A percentile compares a stretch with the other conserved stretches of the same genome.
Conservation (phyloP, 176 grass and related monocot genomes). For the Triticum aestivum region IWGSC_CS_RefSeq_v2.1 NC_057804.1:465284423-465284922, state of each 20-base stretch:
- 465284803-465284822: constrained; percentile 39
- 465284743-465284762: neutral
- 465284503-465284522: constrained; percentile 8
- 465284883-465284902: too few relatives aligned
- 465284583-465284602: too few relatives aligned
- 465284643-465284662: neutral
- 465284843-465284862: neutral
- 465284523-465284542: neutral
- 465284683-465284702: constrained; percentile 23
- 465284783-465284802: constrained; percentile 15
- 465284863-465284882: too few relatives aligned
- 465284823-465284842: constrained; percentile 35
- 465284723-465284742: neutral
- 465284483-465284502: neutral
- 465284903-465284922: too few relatives aligned
- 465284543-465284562: neutral
- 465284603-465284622: neutral
- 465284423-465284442: constrained; percentile 8
- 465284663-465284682: constrained; percentile 9
- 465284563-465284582: neutral
- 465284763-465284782: neutral
- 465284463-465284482: neutral
- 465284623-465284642: neutral
- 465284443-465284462: neutral
- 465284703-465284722: constrained; percentile 23